A percentile compares a stretch with the other conserved stretches of the same genome.
phyloP scores from a whole-genome alignment of 176 grass and related monocot species.

The Oryza rufipogon region DNA sequence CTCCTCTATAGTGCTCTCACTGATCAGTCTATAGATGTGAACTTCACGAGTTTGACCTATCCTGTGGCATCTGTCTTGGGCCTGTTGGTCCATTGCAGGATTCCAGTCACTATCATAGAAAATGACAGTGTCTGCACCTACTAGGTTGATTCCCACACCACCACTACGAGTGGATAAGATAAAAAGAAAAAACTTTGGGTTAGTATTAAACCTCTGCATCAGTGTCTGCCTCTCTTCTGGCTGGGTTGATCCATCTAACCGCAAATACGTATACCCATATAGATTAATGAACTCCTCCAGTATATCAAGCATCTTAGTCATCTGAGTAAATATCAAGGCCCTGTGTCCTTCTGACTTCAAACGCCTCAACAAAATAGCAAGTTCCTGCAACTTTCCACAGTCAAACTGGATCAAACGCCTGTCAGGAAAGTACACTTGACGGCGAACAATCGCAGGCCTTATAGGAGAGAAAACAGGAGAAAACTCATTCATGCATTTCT shows the following conservation, averaged over 20 bases:
- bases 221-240: constrained; percentile 95
- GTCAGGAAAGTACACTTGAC: constrained; percentile 97
- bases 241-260: constrained; percentile 93
- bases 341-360: constrained; percentile 89
- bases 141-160: constrained; percentile 96
- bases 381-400: constrained; percentile 97
- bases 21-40: constrained; percentile 95
- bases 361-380: constrained; percentile 80
- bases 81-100: constrained; percentile 99
- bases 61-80: constrained; percentile 98
- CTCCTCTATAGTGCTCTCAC: constrained; percentile 98
- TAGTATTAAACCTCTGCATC: constrained; percentile 99
- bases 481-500: constrained; percentile 59
- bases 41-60: constrained; percentile 99
- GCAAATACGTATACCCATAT: constrained; percentile 95
- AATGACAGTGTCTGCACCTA: constrained; percentile 97
- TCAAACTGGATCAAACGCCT: constrained; percentile 98
- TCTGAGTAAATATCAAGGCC: constrained; percentile 99
- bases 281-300: constrained; percentile 99
- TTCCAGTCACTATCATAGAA: constrained; percentile 99
- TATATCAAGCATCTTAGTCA: constrained; percentile 99
- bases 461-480: constrained; percentile 72
- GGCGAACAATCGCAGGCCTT: constrained; percentile 86
- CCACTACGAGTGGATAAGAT: constrained; percentile 99
- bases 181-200: constrained; percentile 94